A percentile compares a stretch with the other conserved stretches of the same genome.
These are phyloP conservation scores for Boletus vinaceobasis DNA, from an alignment of 768 basidiomycete genomes.

Conservation along the genomic window DNA sequence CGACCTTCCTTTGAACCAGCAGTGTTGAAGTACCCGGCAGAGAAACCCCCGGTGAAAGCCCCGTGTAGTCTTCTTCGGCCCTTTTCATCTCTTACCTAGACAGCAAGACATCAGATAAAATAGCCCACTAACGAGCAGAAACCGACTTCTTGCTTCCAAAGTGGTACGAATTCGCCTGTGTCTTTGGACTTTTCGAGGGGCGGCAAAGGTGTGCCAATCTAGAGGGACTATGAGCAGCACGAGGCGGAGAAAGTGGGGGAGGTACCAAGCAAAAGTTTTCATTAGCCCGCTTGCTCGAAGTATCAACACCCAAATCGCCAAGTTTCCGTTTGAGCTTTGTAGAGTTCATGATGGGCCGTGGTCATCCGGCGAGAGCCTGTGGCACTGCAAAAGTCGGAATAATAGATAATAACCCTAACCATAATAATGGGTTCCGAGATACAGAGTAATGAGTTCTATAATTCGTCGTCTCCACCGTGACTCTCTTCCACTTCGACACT, in stretches of 20 bases:
- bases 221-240: slow-evolving; percentile 1
- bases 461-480: slow-evolving; percentile 12
- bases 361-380: not conserved
- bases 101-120: slow-evolving; percentile 11
- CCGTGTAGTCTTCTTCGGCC: slow-evolving; percentile 92
- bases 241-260: not conserved
- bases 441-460: no score
- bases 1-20: slow-evolving; percentile 95
- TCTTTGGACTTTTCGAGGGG: slow-evolving; percentile 94
- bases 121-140: slow-evolving; percentile 15
- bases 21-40: slow-evolving; percentile 94
- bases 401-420: slow-evolving; percentile 17
- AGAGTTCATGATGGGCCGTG: slow-evolving; percentile 36
- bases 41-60: slow-evolving; percentile 97
- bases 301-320: slow-evolving; percentile 73
- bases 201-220: slow-evolving; percentile 95
- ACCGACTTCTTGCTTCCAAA: slow-evolving; percentile 95
- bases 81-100: slow-evolving; percentile 87
- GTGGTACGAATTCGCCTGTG: slow-evolving; percentile 88
- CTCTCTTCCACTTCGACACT: slow-evolving; percentile 23
- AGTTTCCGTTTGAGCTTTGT: slow-evolving; percentile 79
- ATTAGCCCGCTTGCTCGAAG: slow-evolving; percentile 64
- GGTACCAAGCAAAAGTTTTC: slow-evolving; percentile 84
- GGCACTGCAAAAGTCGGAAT: not conserved
- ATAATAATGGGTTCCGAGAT: not conserved